Percentiles rank a stretch among this genome's conserved stretches.
These are phyloP conservation scores for Carex cristatella DNA, from an alignment of 176 grass and related monocot species.

Conservation along the genomic window DNA sequence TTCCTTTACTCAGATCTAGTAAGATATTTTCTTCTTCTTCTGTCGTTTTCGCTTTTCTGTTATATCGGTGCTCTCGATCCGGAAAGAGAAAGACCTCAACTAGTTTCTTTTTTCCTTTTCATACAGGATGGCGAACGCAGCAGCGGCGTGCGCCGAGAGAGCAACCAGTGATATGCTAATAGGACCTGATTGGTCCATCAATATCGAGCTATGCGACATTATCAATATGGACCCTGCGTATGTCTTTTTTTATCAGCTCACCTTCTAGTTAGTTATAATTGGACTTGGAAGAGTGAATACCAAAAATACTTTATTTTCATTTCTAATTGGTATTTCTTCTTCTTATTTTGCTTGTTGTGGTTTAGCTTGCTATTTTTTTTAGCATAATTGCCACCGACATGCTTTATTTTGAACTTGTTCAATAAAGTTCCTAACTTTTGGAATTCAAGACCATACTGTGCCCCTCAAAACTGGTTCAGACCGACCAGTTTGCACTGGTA, in stretches of 20 bases:
- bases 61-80: background rate
- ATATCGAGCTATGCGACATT: constrained; percentile 99
- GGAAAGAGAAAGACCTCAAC: constrained; percentile 1
- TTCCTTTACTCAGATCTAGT: constrained; percentile 5
- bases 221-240: constrained; percentile 93
- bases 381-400: background rate
- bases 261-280: background rate
- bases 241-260: constrained; percentile 4
- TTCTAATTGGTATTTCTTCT: background rate
- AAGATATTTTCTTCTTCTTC: background rate
- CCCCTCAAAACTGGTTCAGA: background rate
- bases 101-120: background rate
- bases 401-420: constrained; percentile 1
- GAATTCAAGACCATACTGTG: background rate
- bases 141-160: constrained; percentile 65
- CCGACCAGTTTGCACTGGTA: background rate
- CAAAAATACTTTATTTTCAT: background rate
- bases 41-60: background rate
- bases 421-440: background rate
- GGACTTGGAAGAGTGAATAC: background rate
- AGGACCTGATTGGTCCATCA: constrained; percentile 91
- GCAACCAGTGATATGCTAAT: constrained; percentile 91
- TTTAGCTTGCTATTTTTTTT: background rate
- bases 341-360: background rate
- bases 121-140: constrained; percentile 41